phyloP scores from a whole-genome alignment of 108 stramenopile genomes.

The Skeletonema grethae region DNA sequence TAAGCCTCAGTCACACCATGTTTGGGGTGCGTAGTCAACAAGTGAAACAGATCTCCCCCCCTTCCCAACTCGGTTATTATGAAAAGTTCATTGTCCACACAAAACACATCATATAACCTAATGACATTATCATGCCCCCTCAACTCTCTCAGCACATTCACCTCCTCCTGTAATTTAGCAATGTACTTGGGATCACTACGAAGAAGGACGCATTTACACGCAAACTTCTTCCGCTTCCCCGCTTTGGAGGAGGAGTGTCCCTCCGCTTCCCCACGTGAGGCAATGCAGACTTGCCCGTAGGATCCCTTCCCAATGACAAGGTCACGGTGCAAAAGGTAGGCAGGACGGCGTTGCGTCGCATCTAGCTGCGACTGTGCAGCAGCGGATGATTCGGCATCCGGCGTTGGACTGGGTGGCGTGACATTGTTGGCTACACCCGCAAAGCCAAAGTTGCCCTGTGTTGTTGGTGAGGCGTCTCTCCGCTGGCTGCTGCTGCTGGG shows the following conservation, averaged over 20 bases:
- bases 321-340: constrained; percentile 87
- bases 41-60: constrained; percentile 90
- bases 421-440: constrained; percentile 1
- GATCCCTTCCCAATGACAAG: constrained; percentile 91
- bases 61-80: constrained; percentile 89
- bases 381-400: neutral
- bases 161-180: constrained; percentile 91
- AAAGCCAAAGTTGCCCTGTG: constrained; percentile 2
- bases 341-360: constrained; percentile 71
- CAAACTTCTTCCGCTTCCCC: constrained; percentile 90
- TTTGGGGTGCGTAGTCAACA: constrained; percentile 91
- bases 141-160: constrained; percentile 86
- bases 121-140: constrained; percentile 70
- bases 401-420: constrained; percentile 3
- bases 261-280: constrained; percentile 84
- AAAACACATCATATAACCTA: constrained; percentile 58
- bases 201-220: constrained; percentile 91
- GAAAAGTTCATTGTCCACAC: constrained; percentile 56
- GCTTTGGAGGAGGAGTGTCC: constrained; percentile 55
- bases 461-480: constrained; percentile 2
- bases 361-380: constrained; percentile 27
- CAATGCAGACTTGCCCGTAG: constrained; percentile 93
- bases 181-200: constrained; percentile 92
- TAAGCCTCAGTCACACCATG: constrained; percentile 92
- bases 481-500: neutral